Base-by-base conservation (phyloP, 345 rosid species). In the Citrus mangshanensis region DNA sequence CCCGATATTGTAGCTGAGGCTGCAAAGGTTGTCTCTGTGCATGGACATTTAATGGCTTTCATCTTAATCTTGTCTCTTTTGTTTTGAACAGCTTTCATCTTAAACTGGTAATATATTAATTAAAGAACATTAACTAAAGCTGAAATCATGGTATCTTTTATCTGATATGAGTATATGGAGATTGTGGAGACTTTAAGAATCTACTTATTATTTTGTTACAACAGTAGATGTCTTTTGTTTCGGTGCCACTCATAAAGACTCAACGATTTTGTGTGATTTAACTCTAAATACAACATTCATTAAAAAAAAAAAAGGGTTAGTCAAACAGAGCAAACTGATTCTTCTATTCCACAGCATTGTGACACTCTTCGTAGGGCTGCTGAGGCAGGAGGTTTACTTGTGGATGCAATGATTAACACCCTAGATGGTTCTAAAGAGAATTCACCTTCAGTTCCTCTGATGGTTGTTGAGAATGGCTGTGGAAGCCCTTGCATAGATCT, bases 401-500 rank as follows among this genome's bases (percentile, higher is more conserved):
- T 95, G 70, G 99, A 95, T 87, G 99, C 95, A 51, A 95, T 93
- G 98, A 87, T 78, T 59, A 92, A 77, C 83, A 84, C 87, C 1
- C 73, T 82, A 24, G 92, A 92, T 74, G 88, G 87, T 67, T 88
- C 89, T 54, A 94, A 89, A 87, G 93, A 89, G 81, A 85, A 80
- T 64, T 81, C 88, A 34, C 56, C 92, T 67, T 92, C 94, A n/a
- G 94, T 88, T 72, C 94, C 99, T 63, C 81, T 96, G 86, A 96
- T 90, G 99, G 99, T 94, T 79, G 99, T 96, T 46, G 99, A 94
- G 88, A 96, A 96, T 80, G 99, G 99, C 22, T 96, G 98, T 24
- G 99, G 99, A 69, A 94, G 99, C 84, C 99, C 99, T 64, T 96
- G 99, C 86, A 94, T 96, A 7, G 99, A 96, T 83, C 85, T 96